These are phyloP conservation scores for Podosphaera aphanis DNA, from an alignment of 2,329 filamentous ascomycete genomes.

Conservation along the genomic window DNA sequence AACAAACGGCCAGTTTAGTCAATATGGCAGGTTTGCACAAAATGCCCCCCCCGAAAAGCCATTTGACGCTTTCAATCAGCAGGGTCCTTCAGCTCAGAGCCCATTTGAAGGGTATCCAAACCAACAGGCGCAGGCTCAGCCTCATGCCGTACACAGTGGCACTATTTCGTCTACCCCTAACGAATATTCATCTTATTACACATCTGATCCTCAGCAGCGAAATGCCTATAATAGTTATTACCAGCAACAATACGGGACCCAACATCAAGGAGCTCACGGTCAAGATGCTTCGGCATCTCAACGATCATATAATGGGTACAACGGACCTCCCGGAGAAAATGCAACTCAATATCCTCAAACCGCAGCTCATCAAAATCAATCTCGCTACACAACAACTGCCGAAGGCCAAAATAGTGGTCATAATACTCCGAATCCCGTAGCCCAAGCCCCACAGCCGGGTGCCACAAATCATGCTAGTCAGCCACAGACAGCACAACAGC, in stretches of 20 bases:
- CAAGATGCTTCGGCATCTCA: constrained; percentile 51
- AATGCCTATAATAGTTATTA: constrained; percentile 56
- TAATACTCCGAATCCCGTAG: constrained; percentile 66
- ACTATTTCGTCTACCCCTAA: constrained; percentile 50
- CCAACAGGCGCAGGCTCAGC: constrained; percentile 35
- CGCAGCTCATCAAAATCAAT: constrained; percentile 36
- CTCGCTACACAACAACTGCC: constrained; percentile 32
- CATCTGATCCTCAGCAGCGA: constrained; percentile 48
- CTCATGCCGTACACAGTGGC: constrained; percentile 30
- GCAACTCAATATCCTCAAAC: constrained; percentile 51
- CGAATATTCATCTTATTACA: constrained; percentile 75
- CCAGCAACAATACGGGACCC: constrained; percentile 30
- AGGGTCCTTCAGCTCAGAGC: constrained; percentile 30
- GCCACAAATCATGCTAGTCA: constrained; percentile 21
- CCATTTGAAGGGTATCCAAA: constrained; percentile 38
- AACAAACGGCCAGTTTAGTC: constrained; percentile 24
- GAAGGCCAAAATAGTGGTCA: constrained; percentile 72
- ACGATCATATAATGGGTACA: constrained; percentile 57
- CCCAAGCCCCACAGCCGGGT: constrained; percentile 26
- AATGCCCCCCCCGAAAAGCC: constrained; percentile 49
- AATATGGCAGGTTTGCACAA: constrained; percentile 49
- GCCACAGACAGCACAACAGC: constrained; percentile 26
- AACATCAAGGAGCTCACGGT: constrained; percentile 16
- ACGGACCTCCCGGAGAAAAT: constrained; percentile 35
- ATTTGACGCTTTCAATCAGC: constrained; percentile 70